phyloP scores from a whole-genome alignment of 1,284 basidiomycete species.

The Melampsora abietis-canadensis region DNA sequence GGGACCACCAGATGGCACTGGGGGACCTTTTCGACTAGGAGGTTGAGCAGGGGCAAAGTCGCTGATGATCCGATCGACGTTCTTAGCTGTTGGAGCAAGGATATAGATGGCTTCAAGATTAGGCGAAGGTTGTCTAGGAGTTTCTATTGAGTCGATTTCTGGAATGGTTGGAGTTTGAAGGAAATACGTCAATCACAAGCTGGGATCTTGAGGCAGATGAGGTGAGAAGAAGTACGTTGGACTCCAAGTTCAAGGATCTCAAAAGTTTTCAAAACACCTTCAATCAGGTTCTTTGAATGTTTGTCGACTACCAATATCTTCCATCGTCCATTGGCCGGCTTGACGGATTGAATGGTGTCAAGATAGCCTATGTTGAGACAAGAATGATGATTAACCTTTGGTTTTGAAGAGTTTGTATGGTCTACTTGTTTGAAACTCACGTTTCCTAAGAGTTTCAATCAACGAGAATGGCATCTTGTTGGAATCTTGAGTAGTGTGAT shows the following conservation, averaged over 20 bases:
- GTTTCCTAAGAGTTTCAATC: slow-evolving; percentile 2
- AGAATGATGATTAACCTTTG: background rate
- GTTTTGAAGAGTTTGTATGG: background rate
- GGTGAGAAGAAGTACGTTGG: slow-evolving; percentile 57
- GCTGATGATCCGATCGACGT: slow-evolving; percentile 82
- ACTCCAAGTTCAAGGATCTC: slow-evolving; percentile 92
- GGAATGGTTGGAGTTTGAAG: background rate
- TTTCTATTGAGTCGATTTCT: slow-evolving; percentile 56
- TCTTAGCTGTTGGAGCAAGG: slow-evolving; percentile 88
- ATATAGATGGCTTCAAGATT: slow-evolving; percentile 86
- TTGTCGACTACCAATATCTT: slow-evolving; percentile 43
- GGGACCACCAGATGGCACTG: slow-evolving; percentile 52
- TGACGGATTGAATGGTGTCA: slow-evolving; percentile 41
- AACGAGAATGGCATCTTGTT: slow-evolving; percentile 5
- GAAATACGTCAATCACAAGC: no score
- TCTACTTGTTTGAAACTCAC: background rate
- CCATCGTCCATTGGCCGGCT: slow-evolving; percentile 37
- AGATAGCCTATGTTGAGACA: slow-evolving; percentile 33
- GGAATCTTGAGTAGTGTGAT: no score
- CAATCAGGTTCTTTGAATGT: slow-evolving; percentile 59
- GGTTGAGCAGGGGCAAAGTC: slow-evolving; percentile 63
- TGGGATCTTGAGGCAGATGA: background rate
- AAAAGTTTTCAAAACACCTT: slow-evolving; percentile 83
- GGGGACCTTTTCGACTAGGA: slow-evolving; percentile 10
- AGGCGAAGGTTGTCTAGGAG: slow-evolving; percentile 67